Evolutionary conservation across 2,329 filamentous ascomycete genomes (phyloP).

Genomic region (Scytalidium lignicola): DNA sequence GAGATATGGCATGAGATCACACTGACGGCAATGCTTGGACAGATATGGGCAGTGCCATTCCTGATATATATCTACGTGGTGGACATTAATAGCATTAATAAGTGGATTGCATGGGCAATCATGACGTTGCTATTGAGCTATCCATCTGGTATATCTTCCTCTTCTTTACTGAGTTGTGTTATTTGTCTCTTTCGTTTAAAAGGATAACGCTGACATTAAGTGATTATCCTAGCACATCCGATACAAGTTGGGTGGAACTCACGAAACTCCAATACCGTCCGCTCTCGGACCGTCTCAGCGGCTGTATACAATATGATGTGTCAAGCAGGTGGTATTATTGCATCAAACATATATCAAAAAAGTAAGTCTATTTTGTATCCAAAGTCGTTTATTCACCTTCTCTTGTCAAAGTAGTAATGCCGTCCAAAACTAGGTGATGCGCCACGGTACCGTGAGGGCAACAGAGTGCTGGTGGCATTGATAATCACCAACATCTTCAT

Average conservation of each 20-base stretch:
- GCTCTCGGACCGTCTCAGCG: constrained; percentile 56
- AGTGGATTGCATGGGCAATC: constrained; percentile 35
- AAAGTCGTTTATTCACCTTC: too few relatives aligned
- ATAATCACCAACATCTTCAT: constrained; percentile 39
- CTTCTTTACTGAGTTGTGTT: background rate
- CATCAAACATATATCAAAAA: constrained; percentile 34
- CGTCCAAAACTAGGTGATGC: constrained; percentile 27
- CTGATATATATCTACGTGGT: constrained; percentile 35
- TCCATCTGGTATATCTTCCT: background rate
- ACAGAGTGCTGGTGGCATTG: constrained; percentile 47
- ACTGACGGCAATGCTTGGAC: constrained; percentile 39
- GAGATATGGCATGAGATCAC: constrained; percentile 43
- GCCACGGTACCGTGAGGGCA: constrained; percentile 49
- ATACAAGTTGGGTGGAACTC: constrained; percentile 45
- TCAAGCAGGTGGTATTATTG: constrained; percentile 36
- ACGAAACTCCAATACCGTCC: constrained; percentile 56
- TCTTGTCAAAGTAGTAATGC: too few relatives aligned
- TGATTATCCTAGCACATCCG: constrained; percentile 32
- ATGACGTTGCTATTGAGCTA: constrained; percentile 25
- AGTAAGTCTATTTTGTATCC: too few relatives aligned
- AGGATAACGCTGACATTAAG: background rate
- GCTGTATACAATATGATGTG: constrained; percentile 56
- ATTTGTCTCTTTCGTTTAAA: too few relatives aligned
- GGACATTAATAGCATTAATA: constrained; percentile 28
- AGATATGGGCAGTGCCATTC: constrained; percentile 55